These are phyloP conservation scores for Erodium maritimum DNA, from an alignment of 345 rosid species.

Conservation along the genomic window DNA sequence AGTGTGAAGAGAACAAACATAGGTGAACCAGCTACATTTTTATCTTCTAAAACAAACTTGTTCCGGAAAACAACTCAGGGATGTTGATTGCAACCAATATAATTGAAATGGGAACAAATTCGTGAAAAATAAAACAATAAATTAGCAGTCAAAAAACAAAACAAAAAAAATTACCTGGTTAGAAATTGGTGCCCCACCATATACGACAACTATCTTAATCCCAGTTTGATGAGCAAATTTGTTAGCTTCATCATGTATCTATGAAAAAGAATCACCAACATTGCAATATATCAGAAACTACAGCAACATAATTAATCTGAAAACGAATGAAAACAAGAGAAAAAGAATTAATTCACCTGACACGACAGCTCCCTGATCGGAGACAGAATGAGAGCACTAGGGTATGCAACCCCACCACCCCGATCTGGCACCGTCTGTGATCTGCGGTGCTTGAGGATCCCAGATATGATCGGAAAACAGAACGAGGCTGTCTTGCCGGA, in stretches of 20 bases:
- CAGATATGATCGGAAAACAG: constrained; percentile 36
- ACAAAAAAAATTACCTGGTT: constrained; percentile 22
- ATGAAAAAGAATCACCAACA: background rate
- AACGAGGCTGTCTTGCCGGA: constrained; percentile 50
- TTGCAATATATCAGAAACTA: background rate
- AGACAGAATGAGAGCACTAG: constrained; percentile 35
- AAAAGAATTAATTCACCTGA: constrained; percentile 22
- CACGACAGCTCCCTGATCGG: constrained; percentile 51
- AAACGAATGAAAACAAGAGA: background rate
- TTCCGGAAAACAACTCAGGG: background rate
- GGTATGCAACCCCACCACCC: constrained; percentile 17
- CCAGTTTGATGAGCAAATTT: constrained; percentile 38
- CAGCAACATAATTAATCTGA: background rate
- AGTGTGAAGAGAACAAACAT: background rate
- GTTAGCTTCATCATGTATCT: constrained; percentile 42
- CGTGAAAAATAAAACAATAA: background rate
- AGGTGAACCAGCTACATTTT: background rate
- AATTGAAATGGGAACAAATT: background rate
- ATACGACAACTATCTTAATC: constrained; percentile 30
- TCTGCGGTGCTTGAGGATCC: constrained; percentile 15
- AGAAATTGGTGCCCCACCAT: constrained; percentile 38
- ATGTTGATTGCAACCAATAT: background rate
- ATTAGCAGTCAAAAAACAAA: too few relatives aligned
- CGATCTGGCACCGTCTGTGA: constrained; percentile 6
- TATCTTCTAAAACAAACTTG: background rate